These are phyloP conservation scores for Hypoxylon fuscum DNA, from an alignment of 495 filamentous ascomycete species.

Conservation along the genomic window DNA sequence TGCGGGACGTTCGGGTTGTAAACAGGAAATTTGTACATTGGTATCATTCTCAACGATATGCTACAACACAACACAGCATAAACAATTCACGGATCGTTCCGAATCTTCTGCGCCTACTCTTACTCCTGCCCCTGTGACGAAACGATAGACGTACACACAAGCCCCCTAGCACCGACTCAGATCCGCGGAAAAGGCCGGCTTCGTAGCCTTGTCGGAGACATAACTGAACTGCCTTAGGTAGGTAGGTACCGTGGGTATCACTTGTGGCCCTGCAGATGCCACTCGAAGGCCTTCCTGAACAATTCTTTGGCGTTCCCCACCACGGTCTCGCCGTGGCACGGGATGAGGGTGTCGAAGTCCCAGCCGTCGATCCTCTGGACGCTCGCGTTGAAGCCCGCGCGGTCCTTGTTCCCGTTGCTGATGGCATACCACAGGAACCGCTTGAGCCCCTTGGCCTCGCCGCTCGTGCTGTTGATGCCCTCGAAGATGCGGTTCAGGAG, in stretches of 20 bases:
- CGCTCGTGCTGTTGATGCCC: slow-evolving; percentile 66
- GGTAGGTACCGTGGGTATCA: background rate
- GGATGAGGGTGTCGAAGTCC: slow-evolving; percentile 89
- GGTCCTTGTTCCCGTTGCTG: slow-evolving; percentile 63
- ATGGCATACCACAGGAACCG: slow-evolving; percentile 83
- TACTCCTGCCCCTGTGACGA: no score
- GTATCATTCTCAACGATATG: slow-evolving; percentile 30
- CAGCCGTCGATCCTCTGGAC: slow-evolving; percentile 74
- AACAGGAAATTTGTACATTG: slow-evolving; percentile 21
- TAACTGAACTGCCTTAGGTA: no score
- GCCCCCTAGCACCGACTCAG: no score
- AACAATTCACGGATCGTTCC: no score
- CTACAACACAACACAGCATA: no score
- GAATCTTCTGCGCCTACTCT: background rate
- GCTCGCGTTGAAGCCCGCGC: slow-evolving; percentile 73
- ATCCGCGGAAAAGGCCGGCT: no score
- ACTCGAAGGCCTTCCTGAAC: slow-evolving; percentile 84
- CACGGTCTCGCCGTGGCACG: slow-evolving; percentile 94
- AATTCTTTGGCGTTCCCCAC: slow-evolving; percentile 77
- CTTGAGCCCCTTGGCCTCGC: slow-evolving; percentile 76
- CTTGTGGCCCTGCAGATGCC: slow-evolving; percentile 74
- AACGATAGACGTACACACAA: no score
- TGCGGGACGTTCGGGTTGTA: no score
- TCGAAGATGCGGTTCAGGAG: slow-evolving; percentile 70
- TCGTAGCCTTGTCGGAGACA: no score